Base-by-base conservation (phyloP, 1,139 yeast genomes). In the Protomyces inundatus region DNA sequence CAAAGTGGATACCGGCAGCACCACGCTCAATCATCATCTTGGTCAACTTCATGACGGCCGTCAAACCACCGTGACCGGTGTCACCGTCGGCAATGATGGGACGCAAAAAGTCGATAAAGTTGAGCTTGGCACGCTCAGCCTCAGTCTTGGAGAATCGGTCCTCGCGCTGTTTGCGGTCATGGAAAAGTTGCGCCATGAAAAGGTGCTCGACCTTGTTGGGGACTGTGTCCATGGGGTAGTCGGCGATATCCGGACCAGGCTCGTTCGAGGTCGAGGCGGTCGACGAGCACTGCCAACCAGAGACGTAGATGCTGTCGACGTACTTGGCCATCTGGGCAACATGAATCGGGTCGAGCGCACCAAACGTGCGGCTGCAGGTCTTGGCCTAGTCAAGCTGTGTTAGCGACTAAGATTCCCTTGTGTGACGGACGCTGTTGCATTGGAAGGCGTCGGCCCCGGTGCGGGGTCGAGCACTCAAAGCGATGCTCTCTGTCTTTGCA, bases 201-300 rank as follows among this genome's bases (percentile, higher is more conserved):
- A 93, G 82, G 76, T 93, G 97, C 78, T 93, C 96, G 70, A 90
- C 97, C 82, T 93, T 93, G 82, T 91, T 91, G 74, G 98, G 98
- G 67, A 93, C 98, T 52, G 98, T 93, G 78, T 93, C 97, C 88
- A 87, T 88, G 65, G 98, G 98, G 78, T 93, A 93, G 77, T 93
- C 98, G 67, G 98, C 98, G 74, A 93, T 83, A 81, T 93, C 98
- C 67, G 98, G 98, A 52, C 96, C 89, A 57, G 98, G 98, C 79
- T 91, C 98, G 76, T 93, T 91, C 52, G 97, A 88, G 58, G 97
- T 88, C 35, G 97, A 91, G 65, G 98, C 97, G 61, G 97, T 91
- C 42, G 97, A 90, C 62, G 97, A 90, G 77, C 96, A 90, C 80
- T 93, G 98, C 98, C 98, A 91, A 66, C 98, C 98, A 58, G 96